Conservation (phyloP, 129 eudicot species). For the Dittrichia graveolens region DNA sequence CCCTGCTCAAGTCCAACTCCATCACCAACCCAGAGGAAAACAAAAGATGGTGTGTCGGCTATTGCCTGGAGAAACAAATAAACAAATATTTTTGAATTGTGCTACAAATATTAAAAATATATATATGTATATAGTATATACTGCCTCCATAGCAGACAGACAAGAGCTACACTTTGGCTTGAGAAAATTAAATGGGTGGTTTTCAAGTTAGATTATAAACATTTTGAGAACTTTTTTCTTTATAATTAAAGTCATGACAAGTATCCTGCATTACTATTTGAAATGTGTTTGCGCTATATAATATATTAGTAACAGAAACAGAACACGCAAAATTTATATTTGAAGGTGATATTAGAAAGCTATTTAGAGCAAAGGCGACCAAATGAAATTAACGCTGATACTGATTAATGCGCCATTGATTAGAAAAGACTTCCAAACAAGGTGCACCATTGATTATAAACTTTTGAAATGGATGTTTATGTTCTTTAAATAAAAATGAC, state of each 20-base stretch:
- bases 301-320: neutral
- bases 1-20: constrained; percentile 99
- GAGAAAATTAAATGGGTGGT: constrained; percentile 5
- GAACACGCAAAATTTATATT: neutral
- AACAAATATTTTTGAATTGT: constrained; percentile 12
- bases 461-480: neutral
- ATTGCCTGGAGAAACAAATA: constrained; percentile 63
- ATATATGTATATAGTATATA: neutral
- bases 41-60: constrained; percentile 95
- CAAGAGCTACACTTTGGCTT: neutral
- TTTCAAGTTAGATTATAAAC: neutral
- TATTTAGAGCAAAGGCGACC: neutral
- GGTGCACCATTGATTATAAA: neutral
- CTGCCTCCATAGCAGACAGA: neutral
- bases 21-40: constrained; percentile 99
- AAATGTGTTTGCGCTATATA: neutral
- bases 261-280: neutral
- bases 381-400: neutral
- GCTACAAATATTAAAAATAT: neutral
- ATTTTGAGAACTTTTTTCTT: neutral
- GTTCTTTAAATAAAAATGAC: neutral
- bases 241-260: neutral
- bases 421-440: neutral
- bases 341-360: neutral
- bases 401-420: neutral